phyloP scores from a whole-genome alignment of 768 basidiomycete genomes.

The Suillus variegatus region DNA sequence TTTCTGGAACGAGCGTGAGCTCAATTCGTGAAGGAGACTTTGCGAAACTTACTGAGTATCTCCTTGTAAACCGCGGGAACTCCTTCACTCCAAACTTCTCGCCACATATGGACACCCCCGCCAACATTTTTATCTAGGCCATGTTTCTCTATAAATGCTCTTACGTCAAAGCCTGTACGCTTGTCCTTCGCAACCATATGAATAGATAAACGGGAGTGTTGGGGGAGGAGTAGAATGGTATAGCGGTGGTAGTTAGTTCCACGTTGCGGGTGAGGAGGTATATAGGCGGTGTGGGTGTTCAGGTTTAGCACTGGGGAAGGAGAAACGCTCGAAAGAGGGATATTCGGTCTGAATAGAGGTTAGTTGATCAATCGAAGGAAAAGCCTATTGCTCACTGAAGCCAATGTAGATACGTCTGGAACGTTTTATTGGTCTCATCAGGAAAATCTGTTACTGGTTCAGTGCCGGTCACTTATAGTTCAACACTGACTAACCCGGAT shows the following conservation, averaged over 20 bases:
- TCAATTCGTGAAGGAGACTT: not conserved
- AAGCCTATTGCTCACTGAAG: conserved; percentile 56
- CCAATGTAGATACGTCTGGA: conserved; percentile 82
- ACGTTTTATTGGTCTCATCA: conserved; percentile 63
- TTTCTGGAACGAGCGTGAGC: conserved; percentile 15
- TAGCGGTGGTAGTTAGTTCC: conserved; percentile 94
- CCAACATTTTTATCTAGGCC: conserved; percentile 54
- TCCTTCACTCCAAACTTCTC: conserved; percentile 70
- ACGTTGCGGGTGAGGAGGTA: conserved; percentile 90
- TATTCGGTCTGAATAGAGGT: conserved; percentile 63
- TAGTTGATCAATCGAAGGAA: conserved; percentile 13
- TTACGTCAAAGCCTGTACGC: conserved; percentile 65
- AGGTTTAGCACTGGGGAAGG: conserved; percentile 39
- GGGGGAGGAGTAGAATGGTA: conserved; percentile 71
- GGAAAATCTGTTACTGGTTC: conserved; percentile 65
- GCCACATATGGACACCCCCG: conserved; percentile 83
- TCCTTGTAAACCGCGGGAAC: conserved; percentile 68
- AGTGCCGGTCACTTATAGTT: conserved; percentile 2
- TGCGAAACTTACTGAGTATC: conserved; percentile 58
- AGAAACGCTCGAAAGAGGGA: conserved; percentile 68
- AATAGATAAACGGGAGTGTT: conserved; percentile 50
- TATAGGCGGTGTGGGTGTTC: conserved; percentile 68
- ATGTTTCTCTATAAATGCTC: conserved; percentile 60
- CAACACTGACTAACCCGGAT: conserved; percentile 63
- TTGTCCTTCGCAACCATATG: conserved; percentile 46